Base-by-base conservation (phyloP, 129 eudicot species). In the Apium graveolens region DNA sequence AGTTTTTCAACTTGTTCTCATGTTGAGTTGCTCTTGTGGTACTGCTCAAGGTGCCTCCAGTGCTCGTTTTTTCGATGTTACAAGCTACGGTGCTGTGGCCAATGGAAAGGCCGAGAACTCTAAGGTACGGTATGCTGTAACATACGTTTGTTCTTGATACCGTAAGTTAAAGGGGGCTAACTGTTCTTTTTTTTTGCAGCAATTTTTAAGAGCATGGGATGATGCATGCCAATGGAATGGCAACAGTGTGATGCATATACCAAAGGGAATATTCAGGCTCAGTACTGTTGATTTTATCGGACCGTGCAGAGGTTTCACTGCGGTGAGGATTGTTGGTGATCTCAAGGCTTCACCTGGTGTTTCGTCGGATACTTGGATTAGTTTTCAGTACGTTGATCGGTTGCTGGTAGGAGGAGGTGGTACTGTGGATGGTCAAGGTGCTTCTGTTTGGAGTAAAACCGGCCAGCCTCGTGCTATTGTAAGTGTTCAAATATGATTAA, bases 211-310 rank as follows among this genome's bases (percentile, higher is more conserved):
- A 21, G 35, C 76, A 11, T 72, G 76, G 76, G 45, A 24, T 3
- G 53, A 72, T 72, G 76, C 35, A 72, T 72, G 76, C 53, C 32
- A 72, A n/a, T 72, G 76, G 76, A 72, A 72, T 72, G 76, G 76
- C 16, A n/a, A 11, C 4, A 39, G 51, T 41, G 27, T n/a, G 76
- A 41, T 72, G 21, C 1, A 24, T 4, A 72, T 72, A n/a, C 76
- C 76, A 41, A 12, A 26, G 35, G 35, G 53, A 41, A 72, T 24
- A 21, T 92, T 69, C 68, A 53, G 79, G 84, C 75, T 92, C 5
- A 72, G 29, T 39, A 32, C 90, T 11, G 82, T 87, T 20, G 65
- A 57, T 1, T 92, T 92, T 31, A 13, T 1, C 0, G 97, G 97
- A 11, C 89, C 87, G 5, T 88, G 97, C 76, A 80, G 27, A 1